Evolutionary conservation across 2,329 filamentous ascomycete species (phyloP), one percentile per base, ranked within the genome.

Genomic region (Diaporthe amygdali): DNA sequence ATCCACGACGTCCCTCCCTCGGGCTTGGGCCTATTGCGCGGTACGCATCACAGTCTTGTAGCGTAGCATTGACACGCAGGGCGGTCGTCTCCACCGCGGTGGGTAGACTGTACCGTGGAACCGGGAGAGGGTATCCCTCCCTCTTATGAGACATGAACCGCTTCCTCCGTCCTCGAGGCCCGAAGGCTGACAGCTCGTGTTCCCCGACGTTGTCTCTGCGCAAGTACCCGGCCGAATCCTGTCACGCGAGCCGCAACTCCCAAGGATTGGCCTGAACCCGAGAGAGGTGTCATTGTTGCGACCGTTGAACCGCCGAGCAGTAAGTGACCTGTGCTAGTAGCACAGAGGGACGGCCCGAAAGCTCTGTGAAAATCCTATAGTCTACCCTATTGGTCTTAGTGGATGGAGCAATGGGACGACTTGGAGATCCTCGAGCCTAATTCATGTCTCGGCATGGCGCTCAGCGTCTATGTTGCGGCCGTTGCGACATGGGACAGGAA

Each of bases 161-260:
- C 44, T 49, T 27, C 41, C 41, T 64, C 41, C 41, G 59, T 22
- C 14, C 14, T 68, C 41, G 54, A 68, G 52, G 34, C 55, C 66
- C 52, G 66, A 68, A 39, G 47, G 66, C 44, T 68, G 66, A 59
- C 52, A 49, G 52, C 66, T 68, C 52, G 66, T 59, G 52, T 37
- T 41, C 25, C 54, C 34, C 39, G 47, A 56, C 2, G 1, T 37
- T 55, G 59, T 64, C 37, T 56, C 66, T 59, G 52, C 66, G 30
- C 46, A 61, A 61, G 49, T 30, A 39, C 55, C 66, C 32, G 55
- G 30, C 32, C 55, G 30, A 9, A 55, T 51, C 17, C 32, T 47
- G 54, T 20, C 14, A 47, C 25, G 54, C 22, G 66, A 68, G 52
- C 66, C 46, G 52, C 55, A 34, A 32, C 30, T 54, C 44, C 51